These are phyloP conservation scores for Cystobasidium slooffiae DNA, from an alignment of 1,284 basidiomycete genomes.

Conservation along the genomic window DNA sequence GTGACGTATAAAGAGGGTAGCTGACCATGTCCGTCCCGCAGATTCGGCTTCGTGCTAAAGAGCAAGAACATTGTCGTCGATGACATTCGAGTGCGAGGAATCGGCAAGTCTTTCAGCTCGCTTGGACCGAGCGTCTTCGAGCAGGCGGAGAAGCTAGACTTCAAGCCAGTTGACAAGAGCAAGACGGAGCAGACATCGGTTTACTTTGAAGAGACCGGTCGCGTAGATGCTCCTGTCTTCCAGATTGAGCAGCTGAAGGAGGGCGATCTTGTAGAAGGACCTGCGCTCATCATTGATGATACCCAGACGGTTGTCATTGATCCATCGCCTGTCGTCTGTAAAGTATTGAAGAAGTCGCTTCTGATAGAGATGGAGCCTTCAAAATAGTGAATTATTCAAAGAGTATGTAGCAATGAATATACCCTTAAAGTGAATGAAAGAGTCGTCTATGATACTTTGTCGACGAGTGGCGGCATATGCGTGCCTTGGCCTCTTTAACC, in stretches of 20 bases:
- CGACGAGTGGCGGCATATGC: no score
- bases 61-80: constrained; percentile 78
- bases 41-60: constrained; percentile 85
- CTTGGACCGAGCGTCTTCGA: constrained; percentile 78
- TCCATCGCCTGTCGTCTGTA: constrained; percentile 53
- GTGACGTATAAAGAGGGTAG: constrained; percentile 68
- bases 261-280: constrained; percentile 75
- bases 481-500: no score
- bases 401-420: no score
- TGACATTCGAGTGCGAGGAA: constrained; percentile 79
- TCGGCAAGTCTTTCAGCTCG: constrained; percentile 85
- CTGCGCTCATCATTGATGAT: constrained; percentile 87
- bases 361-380: constrained; percentile 38
- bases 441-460: no score
- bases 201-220: constrained; percentile 76
- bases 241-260: constrained; percentile 68
- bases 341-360: constrained; percentile 35
- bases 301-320: constrained; percentile 88
- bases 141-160: constrained; percentile 59
- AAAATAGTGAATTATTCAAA: neutral
- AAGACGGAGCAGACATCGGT: constrained; percentile 58
- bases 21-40: constrained; percentile 55
- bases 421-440: no score
- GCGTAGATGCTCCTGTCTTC: constrained; percentile 80
- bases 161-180: constrained; percentile 28